Percentiles rank a stretch among this genome's conserved stretches.
phyloP scores from a whole-genome alignment of 2,329 filamentous ascomycete species.

The Fusarium napiforme region DNA sequence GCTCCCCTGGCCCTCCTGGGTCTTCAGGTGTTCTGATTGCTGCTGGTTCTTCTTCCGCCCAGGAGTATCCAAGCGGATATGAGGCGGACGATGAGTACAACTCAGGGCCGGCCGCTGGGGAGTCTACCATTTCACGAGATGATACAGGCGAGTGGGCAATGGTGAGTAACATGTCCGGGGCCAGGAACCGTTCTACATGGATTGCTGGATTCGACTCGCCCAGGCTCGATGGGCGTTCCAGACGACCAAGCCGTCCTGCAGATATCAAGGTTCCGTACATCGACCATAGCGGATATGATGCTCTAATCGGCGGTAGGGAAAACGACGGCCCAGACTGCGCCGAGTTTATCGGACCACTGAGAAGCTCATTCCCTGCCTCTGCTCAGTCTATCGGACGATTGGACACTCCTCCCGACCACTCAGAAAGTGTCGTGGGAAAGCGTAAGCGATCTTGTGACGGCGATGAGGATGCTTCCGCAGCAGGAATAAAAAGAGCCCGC shows the following conservation, averaged over 20 bases:
- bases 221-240: neutral
- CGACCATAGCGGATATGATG: neutral
- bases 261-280: neutral
- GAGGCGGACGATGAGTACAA: neutral
- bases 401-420: neutral
- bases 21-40: neutral
- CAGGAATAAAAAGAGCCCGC: constrained; percentile 4
- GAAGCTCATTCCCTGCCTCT: neutral
- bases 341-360: neutral
- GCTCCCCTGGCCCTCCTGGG: neutral
- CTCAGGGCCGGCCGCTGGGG: neutral
- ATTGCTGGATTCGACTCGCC: neutral
- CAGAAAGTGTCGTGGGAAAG: neutral
- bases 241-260: neutral
- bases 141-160: neutral
- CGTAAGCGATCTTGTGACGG: constrained; percentile 4
- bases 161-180: neutral
- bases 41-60: neutral
- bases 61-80: neutral
- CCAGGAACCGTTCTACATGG: neutral
- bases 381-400: neutral
- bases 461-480: neutral
- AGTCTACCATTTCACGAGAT: neutral
- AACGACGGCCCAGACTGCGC: neutral
- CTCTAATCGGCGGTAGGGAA: neutral